phyloP scores from a whole-genome alignment of 2,329 filamentous ascomycete genomes.

The Davidsoniella neocaledoniae region DNA sequence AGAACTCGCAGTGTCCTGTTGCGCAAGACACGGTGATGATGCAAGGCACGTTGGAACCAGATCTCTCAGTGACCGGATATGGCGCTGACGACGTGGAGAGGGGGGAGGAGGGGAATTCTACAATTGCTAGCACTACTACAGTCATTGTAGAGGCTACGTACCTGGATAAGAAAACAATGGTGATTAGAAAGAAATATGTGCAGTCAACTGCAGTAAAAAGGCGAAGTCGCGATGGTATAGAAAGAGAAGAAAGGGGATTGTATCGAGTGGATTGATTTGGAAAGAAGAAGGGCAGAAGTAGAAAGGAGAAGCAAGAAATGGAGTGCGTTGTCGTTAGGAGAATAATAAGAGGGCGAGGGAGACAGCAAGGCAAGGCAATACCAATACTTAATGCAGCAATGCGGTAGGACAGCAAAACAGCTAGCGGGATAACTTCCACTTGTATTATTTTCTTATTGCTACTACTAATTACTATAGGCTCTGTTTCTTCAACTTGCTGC shows the following conservation, averaged over 20 bases:
- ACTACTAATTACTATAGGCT: not conserved
- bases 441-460: too few relatives aligned
- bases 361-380: conserved; percentile 1
- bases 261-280: not conserved
- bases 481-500: not conserved
- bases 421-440: too few relatives aligned
- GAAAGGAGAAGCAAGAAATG: conserved; percentile 6
- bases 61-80: too few relatives aligned
- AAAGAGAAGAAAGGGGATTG: conserved; percentile 4
- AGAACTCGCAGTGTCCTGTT: too few relatives aligned
- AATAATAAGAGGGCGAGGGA: conserved; percentile 2
- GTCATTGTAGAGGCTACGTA: not conserved
- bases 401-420: not conserved
- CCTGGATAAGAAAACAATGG: conserved; percentile 10
- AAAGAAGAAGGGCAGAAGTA: not conserved
- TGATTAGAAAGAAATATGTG: conserved; percentile 12
- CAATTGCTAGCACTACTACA: not conserved
- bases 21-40: too few relatives aligned
- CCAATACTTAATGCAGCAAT: not conserved
- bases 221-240: conserved; percentile 7
- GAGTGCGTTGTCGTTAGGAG: conserved; percentile 5
- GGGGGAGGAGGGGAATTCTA: not conserved
- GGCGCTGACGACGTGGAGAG: not conserved
- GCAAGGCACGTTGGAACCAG: too few relatives aligned
- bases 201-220: conserved; percentile 12